Base-by-base conservation (phyloP, 805 yeast genomes). In the Alloascoidea africana region DNA sequence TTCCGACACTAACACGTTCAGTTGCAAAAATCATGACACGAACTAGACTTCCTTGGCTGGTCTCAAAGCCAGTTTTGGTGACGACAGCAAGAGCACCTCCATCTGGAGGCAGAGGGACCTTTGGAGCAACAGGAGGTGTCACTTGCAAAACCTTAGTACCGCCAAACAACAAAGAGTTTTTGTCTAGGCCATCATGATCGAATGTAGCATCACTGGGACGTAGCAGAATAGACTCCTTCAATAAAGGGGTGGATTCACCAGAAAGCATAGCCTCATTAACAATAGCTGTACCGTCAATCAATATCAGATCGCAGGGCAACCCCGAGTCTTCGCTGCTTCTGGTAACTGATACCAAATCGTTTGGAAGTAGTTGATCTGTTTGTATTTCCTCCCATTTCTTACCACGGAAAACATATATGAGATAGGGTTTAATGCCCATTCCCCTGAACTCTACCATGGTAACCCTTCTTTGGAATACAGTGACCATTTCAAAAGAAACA, bases 241-340 rank as follows among this genome's bases (percentile, higher is more conserved):
- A 73, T 48, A 91, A 65, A 4, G 98, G 98, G 34, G 98, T 91
- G 4, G 96, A 86, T 63, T 91, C 98, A 56, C 98, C 98, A 3
- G 96, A 84, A 40, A 91, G 75, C 98, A 91, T 91, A 16, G 98
- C 98, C 66, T 91, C 98, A 54, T 91, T 91, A 35, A 91, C 94
- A 53, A 91, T 91, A 46, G 94, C 91, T 14, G 94, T 70, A 38
- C 98, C 98, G 49, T 79, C 87, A 37, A 84, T 58, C 35, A 91
- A 65, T 27, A 91, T 59, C 59, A 91, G 60, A 58, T 91, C 98
- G 64, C 98, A 91, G 14, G 98, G 96, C 39, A 91, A 62, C 1
- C 97, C 95, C 44, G 80, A 71, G 39, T 85, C 97, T 37, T 89
- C 98, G 38, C 67, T 76, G 4, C 96, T 82, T 64, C 98, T 79